Base-by-base conservation (phyloP, 2,329 filamentous ascomycete genomes). In the Pseudogymnoascus sp. region DNA sequence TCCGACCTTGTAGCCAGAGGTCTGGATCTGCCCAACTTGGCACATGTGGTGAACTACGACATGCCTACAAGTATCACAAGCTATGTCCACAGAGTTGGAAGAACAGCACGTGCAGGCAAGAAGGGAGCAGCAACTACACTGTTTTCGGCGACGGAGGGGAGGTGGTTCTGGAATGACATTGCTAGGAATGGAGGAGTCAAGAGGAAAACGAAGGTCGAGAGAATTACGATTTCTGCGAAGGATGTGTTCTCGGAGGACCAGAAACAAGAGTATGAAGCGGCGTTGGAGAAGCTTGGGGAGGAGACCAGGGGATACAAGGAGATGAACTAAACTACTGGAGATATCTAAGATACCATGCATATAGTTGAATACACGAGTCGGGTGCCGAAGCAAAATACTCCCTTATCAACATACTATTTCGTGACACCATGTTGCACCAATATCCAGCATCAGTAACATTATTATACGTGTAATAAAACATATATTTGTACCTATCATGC, bases 1-100 rank as follows among this genome's bases (percentile, higher is more conserved):
- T 96, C 95, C 0, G 93, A 97, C 73, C 88, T 96, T n/a, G 91
- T 95, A 0, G 91, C 92, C 1, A 89, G 93, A 67, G 95, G 93
- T 70, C 86, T 97, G 26, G 93, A 97, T 74, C 81, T 96, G 11
- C 84, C 86, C 0, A 82, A 84, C 56, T 83, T 97, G 56, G 86
- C 87, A 37, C 90, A 96, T 72, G 91, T 97, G 56, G 80, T 97
- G 75, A 97, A 96, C 77, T 97, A 97, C 78, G 93, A 97, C 73
- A 82, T 97, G 61, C 93, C 93, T 0, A 83, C 86, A 4, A 93
- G 88, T 70, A 79, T 92, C 35, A 89, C 88, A 5, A 88, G 87
- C 23, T 97, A 97, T 70, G 87, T 97, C 4, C 95, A 97, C 74
- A 88, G 95, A 42, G 91, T 97, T 1, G 93, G 95, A 38, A 86